Base-by-base conservation (phyloP, 176 grass and related monocot species). In the Triticum timopheevii region DNA sequence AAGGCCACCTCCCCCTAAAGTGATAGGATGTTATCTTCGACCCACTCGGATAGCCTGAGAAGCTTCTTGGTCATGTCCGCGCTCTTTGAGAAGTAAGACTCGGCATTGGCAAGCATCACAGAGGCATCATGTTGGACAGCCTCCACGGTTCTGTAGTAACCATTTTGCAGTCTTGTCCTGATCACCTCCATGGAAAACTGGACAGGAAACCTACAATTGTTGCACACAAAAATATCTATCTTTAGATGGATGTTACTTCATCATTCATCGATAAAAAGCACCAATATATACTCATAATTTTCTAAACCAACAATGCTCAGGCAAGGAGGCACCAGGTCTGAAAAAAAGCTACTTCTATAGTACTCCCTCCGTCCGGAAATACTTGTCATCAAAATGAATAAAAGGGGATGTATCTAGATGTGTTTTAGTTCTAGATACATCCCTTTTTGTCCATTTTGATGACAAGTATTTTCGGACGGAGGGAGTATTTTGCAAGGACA, bases 161-260 rank as follows among this genome's bases (percentile, higher is more conserved):
- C 88, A 34, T 87, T 98, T 25, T 92, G 87, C 36, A 96, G 82
- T 85, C 93, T 96, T 88, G 70, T 92, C 76, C 88, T 96, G 77
- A 98, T 96, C 65, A 95, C 93, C 82, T 96, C 96, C 77, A 94
- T 47, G 8, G 96, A 96, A 84, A 98, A 90, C 31, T 87, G 96
- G 85, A 93, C 93, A 79, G 92, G 93, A 67, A 94, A 98, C 80
- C 96, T 98, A 84, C 4, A 28, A 85, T 36, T 59, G 65, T 38
- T 69, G 65, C 24, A 81, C 35, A 19, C 17, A 81, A 68, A 83
- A 78, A 23, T 82, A 33, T 33, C 45, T 82, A 33, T 33, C 36
- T 44, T 42, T 59, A 87, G 39, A 79, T 33, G 34, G 39, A 66
- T 64, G 44, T 72, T 66, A 56, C 31, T 54, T 52, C 15, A 52